Evolutionary conservation across 2,329 filamentous ascomycete species (phyloP), one percentile per base, ranked within the genome.

Genomic region (Neoarthrinium moseri): DNA sequence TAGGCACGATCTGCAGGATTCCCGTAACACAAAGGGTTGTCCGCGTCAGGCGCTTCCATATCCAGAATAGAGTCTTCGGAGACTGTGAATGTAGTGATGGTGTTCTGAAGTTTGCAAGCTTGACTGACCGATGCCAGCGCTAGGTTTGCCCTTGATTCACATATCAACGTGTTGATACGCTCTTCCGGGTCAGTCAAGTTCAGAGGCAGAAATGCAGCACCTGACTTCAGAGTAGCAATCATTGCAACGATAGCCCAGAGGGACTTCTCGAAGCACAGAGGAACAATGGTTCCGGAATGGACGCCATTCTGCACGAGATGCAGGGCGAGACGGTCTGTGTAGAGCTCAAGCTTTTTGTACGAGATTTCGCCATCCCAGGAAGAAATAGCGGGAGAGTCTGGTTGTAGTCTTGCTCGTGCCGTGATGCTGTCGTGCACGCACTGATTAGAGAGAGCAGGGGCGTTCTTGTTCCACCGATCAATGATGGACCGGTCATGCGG

Each of bases 181-280:
- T 44, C 30, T 20, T 37, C 30, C 12, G 41, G 41, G n/a, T 44
- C 30, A 5, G 13, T 43, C 17, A 15, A 21, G 32, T 44, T 65
- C 15, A 71, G 49, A 15, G 67, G 62, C 48, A 70, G 62, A 45
- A 67, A 70, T 5, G 54, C 64, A 18, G 56, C 63, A 10, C 63
- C 64, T 8, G 64, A 55, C 4, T 66, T 53, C 15, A 67, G 49
- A 13, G 67, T 56, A 4, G 54, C 64, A 51, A 66, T 56, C 13
- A 66, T 61, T 2, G 60, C 58, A 7, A 67, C 65, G 11, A 66
- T 56, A 5, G 64, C 61, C 62, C 62, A 67, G 6, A 52, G 48
- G 5, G 64, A 66, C 48, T 67, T 68, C 40, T 66, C 60, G 5
- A 67, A 43, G 35, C 64, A 68, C 21, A 65, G 56, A 2, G 62